Percentiles rank a stretch among this genome's conserved stretches.
phyloP scores from a whole-genome alignment of 345 rosid genomes.

The Combretum micranthum region DNA sequence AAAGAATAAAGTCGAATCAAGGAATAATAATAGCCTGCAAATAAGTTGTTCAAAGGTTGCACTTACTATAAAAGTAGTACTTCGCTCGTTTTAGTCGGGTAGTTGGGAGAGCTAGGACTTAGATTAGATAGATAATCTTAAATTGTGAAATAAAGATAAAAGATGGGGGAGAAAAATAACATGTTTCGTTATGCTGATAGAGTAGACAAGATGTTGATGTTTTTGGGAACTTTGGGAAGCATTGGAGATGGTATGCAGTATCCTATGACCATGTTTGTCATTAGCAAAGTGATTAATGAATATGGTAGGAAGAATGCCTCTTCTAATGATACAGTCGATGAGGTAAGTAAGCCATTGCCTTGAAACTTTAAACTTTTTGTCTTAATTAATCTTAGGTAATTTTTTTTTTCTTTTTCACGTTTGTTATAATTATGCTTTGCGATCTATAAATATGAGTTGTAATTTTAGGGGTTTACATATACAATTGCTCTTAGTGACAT shows the following conservation, averaged over 20 bases:
- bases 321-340: slow-evolving; percentile 31
- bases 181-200: slow-evolving; percentile 52
- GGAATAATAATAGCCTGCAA: slow-evolving; percentile 22
- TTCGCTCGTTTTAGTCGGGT: not conserved
- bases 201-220: slow-evolving; percentile 48
- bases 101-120: not conserved
- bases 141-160: not conserved
- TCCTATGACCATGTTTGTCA: slow-evolving; percentile 45
- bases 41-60: not conserved
- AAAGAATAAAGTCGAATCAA: slow-evolving; percentile 8
- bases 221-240: slow-evolving; percentile 57
- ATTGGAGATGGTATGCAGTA: slow-evolving; percentile 67
- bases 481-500: too few relatives aligned
- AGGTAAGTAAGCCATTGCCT: slow-evolving; percentile 18
- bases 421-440: not conserved
- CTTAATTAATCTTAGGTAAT: too few relatives aligned
- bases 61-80: slow-evolving; percentile 8
- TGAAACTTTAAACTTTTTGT: not conserved
- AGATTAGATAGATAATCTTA: slow-evolving; percentile 9
- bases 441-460: not conserved
- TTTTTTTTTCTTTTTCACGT: not conserved
- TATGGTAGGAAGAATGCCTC: slow-evolving; percentile 28
- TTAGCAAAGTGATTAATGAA: slow-evolving; percentile 55
- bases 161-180: slow-evolving; percentile 40
- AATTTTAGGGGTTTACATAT: too few relatives aligned